Evolutionary conservation across 441 rosid species (phyloP).

Genomic region (Cnidoscolus chayamansa): DNA sequence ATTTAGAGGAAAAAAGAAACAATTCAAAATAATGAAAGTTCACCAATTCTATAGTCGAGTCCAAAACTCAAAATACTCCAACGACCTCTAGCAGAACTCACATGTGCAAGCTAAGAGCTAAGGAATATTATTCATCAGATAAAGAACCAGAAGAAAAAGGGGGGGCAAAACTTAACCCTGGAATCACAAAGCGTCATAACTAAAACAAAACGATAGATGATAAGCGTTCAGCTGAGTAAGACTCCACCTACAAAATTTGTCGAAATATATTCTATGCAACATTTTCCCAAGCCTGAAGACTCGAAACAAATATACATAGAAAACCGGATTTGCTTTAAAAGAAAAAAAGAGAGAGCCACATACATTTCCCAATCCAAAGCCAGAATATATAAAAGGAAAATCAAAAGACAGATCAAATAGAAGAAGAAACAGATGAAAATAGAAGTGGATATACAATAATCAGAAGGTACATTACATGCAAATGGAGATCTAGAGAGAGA

Average conservation of each 20-base stretch:
- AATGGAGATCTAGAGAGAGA: conserved; percentile 2
- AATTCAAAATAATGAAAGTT: background rate
- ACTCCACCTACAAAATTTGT: background rate
- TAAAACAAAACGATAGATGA: background rate
- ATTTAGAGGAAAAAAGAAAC: too few relatives aligned
- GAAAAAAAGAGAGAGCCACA: background rate
- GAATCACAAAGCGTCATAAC: background rate
- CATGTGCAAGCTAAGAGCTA: background rate
- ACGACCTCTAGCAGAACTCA: background rate
- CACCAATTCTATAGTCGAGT: background rate
- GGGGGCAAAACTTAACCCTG: background rate
- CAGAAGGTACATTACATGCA: conserved; percentile 17
- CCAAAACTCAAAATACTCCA: background rate
- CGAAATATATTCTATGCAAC: background rate
- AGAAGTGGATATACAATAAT: background rate
- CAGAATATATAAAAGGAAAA: background rate
- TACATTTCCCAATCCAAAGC: background rate
- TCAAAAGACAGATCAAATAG: background rate
- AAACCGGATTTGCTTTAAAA: background rate
- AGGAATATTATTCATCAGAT: background rate
- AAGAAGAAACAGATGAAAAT: conserved; percentile 6
- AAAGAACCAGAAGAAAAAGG: background rate
- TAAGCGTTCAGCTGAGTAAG: background rate
- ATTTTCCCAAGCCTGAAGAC: conserved; percentile 9
- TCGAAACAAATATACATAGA: background rate